Evolutionary conservation across 331 rosid species (phyloP), one percentile per base, ranked within the genome.

Genomic region (Rosa hybrid): DNA sequence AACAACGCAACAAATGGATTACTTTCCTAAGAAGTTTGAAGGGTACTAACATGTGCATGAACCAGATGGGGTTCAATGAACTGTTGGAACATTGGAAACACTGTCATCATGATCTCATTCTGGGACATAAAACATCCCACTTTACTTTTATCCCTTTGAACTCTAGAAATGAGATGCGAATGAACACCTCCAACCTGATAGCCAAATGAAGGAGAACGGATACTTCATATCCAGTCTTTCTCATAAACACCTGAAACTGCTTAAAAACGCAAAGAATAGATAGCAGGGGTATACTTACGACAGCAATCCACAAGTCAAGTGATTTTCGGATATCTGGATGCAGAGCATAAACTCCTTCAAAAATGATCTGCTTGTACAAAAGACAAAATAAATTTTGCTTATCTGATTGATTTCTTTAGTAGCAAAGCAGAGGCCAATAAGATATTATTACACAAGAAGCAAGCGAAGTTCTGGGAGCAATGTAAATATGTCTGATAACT

Each of bases 1-100:
- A 39, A 23, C 1, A 60, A 16, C 0, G 8, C 18, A 25, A 44
- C 7, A 63, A 10, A 11, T 38, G n/a, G 7, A 53, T 0, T 12
- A 13, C 6, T 71, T 2, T 45, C 48, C 72, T 53, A 46, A 60
- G 74, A 34, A 65, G 84, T 49, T 84, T 23, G 23, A 63, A 74
- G 77, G 81, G 85, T 70, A 92, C 98, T 91, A 75, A 96, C 99
- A 59, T 96, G 99, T 67, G 98, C 98, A 72, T 91, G 94, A 87
- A 96, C 99, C 82, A 96, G 98, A 86, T 93, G 98, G 82, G 99
- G 99, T 82, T 96, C 99, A 86, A 96, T 96, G 85, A 91, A 88
- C 81, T 87, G 92, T 92, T 96, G 99, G 92, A 96, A 96, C 96
- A 93, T 96, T 17, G 99, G 98, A 86, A 96, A 96, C 81, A 96